Conservation (phyloP, 2,329 filamentous ascomycete species). For the Emergomyces pasteurianus region DNA sequence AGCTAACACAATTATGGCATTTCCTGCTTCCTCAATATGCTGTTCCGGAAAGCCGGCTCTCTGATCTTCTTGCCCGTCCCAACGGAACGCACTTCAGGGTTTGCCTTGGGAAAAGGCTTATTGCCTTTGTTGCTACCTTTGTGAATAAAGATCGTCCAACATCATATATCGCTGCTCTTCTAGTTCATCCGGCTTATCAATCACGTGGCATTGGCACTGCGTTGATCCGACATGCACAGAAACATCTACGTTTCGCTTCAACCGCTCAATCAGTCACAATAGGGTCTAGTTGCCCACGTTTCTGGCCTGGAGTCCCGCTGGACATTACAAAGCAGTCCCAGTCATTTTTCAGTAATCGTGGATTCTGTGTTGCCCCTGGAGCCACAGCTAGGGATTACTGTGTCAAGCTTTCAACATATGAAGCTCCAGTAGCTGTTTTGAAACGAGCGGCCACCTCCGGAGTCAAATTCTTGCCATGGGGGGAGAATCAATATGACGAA, state of each 20-base stretch:
- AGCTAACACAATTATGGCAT: conserved; percentile 8
- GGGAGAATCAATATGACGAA: conserved; percentile 7
- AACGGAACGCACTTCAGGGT: conserved; percentile 9
- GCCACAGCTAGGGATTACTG: conserved; percentile 29
- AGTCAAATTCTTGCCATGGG: conserved; percentile 9
- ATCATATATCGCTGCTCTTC: conserved; percentile 10
- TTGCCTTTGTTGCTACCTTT: conserved; percentile 10
- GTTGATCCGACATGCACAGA: conserved; percentile 6
- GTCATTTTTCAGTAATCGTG: conserved; percentile 33
- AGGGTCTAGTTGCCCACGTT: conserved; percentile 30
- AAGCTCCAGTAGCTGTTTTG: conserved; percentile 25
- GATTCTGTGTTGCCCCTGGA: conserved; percentile 20
- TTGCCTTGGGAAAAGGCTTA: not conserved
- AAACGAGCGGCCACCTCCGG: conserved; percentile 17
- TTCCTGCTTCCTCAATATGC: conserved; percentile 7
- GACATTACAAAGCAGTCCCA: conserved; percentile 25
- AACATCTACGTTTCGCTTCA: conserved; percentile 1
- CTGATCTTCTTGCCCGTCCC: conserved; percentile 4
- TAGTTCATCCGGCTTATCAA: conserved; percentile 15
- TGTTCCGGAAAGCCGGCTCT: conserved; percentile 3
- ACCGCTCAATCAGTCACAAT: conserved; percentile 12
- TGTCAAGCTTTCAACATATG: conserved; percentile 25
- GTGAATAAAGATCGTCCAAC: conserved; percentile 8
- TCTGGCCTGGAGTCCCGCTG: conserved; percentile 35
- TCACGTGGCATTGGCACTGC: conserved; percentile 15